Evolutionary conservation across 1,284 basidiomycete genomes (phyloP).

Genomic region (Heimioporus punctisporus): DNA sequence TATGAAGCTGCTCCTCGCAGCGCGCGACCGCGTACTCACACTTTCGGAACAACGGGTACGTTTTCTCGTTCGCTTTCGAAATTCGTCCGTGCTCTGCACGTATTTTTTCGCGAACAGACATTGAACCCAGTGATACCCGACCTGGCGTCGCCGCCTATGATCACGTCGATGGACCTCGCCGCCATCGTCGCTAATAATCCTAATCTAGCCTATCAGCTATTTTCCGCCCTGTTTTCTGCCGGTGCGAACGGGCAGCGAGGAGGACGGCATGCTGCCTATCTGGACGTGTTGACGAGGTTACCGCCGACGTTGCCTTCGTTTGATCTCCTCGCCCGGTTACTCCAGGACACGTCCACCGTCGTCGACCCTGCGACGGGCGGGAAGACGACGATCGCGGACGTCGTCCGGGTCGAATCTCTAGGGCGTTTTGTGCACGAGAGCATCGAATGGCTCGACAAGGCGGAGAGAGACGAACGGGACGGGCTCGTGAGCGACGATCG

Average conservation of each 20-base stretch:
- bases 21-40: slow-evolving; percentile 68
- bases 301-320: slow-evolving; percentile 74
- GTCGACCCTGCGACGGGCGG: slow-evolving; percentile 39
- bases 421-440: slow-evolving; percentile 68
- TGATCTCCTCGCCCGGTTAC: slow-evolving; percentile 66
- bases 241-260: no score
- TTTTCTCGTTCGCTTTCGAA: slow-evolving; percentile 16
- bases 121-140: slow-evolving; percentile 43
- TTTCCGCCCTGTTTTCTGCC: slow-evolving; percentile 44
- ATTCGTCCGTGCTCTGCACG: background rate
- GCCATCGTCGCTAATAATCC: slow-evolving; percentile 69
- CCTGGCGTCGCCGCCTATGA: slow-evolving; percentile 56
- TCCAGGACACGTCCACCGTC: slow-evolving; percentile 58
- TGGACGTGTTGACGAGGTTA: slow-evolving; percentile 49
- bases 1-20: slow-evolving; percentile 65
- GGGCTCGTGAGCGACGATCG: slow-evolving; percentile 70
- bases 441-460: slow-evolving; percentile 67
- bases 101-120: slow-evolving; percentile 26
- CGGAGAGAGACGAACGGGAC: slow-evolving; percentile 64
- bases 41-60: slow-evolving; percentile 71
- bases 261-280: no score
- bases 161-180: slow-evolving; percentile 67
- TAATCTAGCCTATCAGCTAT: slow-evolving; percentile 62
- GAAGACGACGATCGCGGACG: slow-evolving; percentile 59
- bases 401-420: slow-evolving; percentile 62